phyloP scores from a whole-genome alignment of 2,329 filamentous ascomycete species.

The Rhynchosporium graminicola region DNA sequence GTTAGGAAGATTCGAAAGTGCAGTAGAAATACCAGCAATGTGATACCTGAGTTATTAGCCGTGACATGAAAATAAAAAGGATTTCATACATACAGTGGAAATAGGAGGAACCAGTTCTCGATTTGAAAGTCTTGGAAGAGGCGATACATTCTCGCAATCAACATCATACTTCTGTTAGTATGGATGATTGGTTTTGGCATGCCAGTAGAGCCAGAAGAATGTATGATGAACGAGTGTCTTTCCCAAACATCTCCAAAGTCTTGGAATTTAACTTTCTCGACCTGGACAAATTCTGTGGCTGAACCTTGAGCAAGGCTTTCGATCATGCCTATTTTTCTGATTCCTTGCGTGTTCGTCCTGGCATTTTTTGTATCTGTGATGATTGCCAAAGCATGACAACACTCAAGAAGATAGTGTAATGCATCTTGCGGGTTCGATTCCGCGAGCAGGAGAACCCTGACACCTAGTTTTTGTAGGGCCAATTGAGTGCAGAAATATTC shows the following conservation, averaged over 20 bases:
- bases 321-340: constrained; percentile 33
- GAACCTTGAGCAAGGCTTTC: constrained; percentile 26
- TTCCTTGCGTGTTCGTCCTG: constrained; percentile 26
- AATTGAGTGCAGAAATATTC: constrained; percentile 40
- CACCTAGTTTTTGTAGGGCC: constrained; percentile 39
- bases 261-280: constrained; percentile 35
- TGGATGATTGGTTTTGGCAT: constrained; percentile 40
- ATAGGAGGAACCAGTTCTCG: constrained; percentile 41
- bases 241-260: constrained; percentile 40
- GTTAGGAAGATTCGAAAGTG: constrained; percentile 39
- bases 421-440: constrained; percentile 37
- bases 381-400: constrained; percentile 35
- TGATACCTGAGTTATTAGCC: constrained; percentile 33
- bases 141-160: constrained; percentile 41
- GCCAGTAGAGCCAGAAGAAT: constrained; percentile 39
- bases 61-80: background rate
- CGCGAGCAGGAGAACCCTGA: constrained; percentile 38
- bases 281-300: constrained; percentile 16
- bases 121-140: constrained; percentile 39
- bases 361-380: constrained; percentile 37
- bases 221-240: constrained; percentile 39
- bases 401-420: constrained; percentile 36
- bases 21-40: constrained; percentile 39
- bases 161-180: constrained; percentile 41
- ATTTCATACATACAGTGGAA: constrained; percentile 35